phyloP scores from a whole-genome alignment of 805 yeast species.

The Metschnikowia chrysomelidarum region DNA sequence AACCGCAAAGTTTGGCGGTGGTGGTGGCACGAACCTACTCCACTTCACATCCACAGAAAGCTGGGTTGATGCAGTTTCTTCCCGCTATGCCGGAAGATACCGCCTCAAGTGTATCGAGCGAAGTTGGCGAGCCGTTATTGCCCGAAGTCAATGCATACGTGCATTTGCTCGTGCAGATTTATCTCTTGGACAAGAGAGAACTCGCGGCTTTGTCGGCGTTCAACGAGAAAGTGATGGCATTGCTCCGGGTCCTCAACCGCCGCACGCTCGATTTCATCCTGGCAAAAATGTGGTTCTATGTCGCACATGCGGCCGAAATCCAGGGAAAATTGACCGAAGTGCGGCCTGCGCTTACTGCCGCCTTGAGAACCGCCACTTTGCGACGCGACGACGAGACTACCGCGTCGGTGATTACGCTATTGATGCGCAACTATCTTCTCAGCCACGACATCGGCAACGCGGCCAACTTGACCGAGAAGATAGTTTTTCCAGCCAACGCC shows the following conservation, averaged over 20 bases:
- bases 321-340: conserved; percentile 50
- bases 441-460: conserved; percentile 86
- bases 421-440: conserved; percentile 75
- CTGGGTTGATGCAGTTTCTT: conserved; percentile 29
- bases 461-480: conserved; percentile 81
- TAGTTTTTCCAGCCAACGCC: conserved; percentile 82
- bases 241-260: conserved; percentile 66
- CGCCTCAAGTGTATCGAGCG: conserved; percentile 28
- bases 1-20: conserved; percentile 47
- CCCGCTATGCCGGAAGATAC: conserved; percentile 14
- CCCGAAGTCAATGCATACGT: conserved; percentile 82
- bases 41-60: conserved; percentile 40
- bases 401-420: conserved; percentile 80
- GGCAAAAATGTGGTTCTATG: conserved; percentile 92
- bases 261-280: conserved; percentile 82
- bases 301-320: conserved; percentile 70
- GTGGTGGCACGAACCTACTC: conserved; percentile 59
- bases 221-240: conserved; percentile 49
- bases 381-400: conserved; percentile 92
- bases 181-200: conserved; percentile 61
- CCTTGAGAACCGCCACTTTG: conserved; percentile 82
- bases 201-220: conserved; percentile 50
- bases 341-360: conserved; percentile 67
- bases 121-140: conserved; percentile 33
- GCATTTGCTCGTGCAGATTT: conserved; percentile 76